Percentiles rank a stretch among this genome's conserved stretches.
phyloP scores from a whole-genome alignment of 495 filamentous ascomycete species.

The Lepidopterella palustris region DNA sequence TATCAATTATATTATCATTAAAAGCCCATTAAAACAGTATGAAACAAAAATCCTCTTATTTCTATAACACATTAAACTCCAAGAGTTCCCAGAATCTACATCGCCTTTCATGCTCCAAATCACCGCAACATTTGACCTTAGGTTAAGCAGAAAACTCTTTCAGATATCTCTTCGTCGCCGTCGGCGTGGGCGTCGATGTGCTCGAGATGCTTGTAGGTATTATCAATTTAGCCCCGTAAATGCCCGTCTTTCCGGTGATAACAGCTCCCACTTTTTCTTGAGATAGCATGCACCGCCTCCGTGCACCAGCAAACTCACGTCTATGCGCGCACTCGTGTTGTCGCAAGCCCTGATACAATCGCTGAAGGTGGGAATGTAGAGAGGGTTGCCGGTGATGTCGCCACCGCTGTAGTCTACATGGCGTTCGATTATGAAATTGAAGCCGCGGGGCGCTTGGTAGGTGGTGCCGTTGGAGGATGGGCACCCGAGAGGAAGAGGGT shows the following conservation, averaged over 20 bases:
- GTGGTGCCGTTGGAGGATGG: no score
- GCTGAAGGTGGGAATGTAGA: not conserved
- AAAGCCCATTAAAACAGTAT: no score
- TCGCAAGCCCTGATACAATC: not conserved
- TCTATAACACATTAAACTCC: no score
- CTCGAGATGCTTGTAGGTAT: not conserved
- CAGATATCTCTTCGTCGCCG: not conserved
- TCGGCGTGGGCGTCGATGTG: not conserved
- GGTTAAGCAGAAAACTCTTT: not conserved
- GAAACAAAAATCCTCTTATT: no score
- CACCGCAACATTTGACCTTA: not conserved
- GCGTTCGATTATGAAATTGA: no score
- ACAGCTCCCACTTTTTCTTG: not conserved
- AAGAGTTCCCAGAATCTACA: not conserved
- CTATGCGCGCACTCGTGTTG: not conserved
- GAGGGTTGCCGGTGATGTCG: not conserved
- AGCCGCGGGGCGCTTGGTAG: no score
- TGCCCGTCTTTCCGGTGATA: not conserved
- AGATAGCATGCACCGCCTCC: not conserved
- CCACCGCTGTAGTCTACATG: not conserved
- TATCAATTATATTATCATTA: no score
- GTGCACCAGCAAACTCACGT: not conserved
- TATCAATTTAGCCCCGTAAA: not conserved
- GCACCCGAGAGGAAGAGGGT: no score
- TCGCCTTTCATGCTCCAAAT: not conserved